These are phyloP conservation scores for Cynanchum wilfordii DNA, from an alignment of 257 asterid genomes.

Conservation along the genomic window DNA sequence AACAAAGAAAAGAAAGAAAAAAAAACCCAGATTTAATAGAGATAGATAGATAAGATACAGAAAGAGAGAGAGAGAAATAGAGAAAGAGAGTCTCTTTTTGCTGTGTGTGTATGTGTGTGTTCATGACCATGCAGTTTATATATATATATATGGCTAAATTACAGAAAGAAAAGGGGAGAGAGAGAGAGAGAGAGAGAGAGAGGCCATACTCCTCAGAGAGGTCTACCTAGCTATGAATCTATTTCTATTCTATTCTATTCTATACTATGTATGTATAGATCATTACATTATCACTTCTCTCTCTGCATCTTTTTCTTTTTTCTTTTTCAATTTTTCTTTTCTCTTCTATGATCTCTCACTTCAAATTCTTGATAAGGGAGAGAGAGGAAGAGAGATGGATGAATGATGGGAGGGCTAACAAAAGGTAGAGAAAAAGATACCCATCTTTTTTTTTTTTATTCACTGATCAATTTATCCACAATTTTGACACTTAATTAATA, in stretches of 20 bases:
- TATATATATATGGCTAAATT: constrained; percentile 1
- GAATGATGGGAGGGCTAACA: constrained; percentile 35
- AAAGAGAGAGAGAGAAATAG: constrained; percentile 5
- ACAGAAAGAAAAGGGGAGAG: constrained; percentile 10
- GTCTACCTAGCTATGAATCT: neutral
- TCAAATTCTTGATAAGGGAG: constrained; percentile 34
- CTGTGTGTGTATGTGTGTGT: neutral
- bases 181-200: neutral
- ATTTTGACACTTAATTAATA: neutral
- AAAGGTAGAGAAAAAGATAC: constrained; percentile 44
- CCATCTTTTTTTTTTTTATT: constrained; percentile 40
- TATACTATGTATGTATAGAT: constrained; percentile 11
- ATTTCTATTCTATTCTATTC: neutral
- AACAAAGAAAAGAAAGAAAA: neutral
- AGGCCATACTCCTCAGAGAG: constrained; percentile 14
- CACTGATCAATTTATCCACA: constrained; percentile 56
- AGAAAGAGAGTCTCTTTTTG: constrained; percentile 1
- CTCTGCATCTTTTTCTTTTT: constrained; percentile 19
- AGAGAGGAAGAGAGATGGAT: constrained; percentile 26
- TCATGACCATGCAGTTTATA: constrained; percentile 1
- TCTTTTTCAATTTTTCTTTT: too few species aligned
- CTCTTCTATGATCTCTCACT: constrained; percentile 5
- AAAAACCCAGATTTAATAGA: neutral
- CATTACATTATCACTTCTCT: constrained; percentile 16
- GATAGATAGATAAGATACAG: neutral